Conservation (phyloP, 2,329 filamentous ascomycete species). For the Colletotrichum sidae region DNA sequence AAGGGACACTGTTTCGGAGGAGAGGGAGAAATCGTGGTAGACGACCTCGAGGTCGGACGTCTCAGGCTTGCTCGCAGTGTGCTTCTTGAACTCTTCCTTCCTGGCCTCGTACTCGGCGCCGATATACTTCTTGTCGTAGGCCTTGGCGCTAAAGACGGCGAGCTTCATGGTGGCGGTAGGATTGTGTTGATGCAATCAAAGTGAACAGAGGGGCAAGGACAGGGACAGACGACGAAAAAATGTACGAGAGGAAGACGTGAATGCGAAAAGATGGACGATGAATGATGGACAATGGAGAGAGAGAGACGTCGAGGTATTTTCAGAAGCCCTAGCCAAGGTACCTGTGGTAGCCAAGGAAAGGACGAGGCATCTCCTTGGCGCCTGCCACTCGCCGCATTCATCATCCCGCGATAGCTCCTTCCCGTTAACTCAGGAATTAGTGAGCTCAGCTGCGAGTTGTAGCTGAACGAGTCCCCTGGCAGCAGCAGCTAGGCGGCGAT, state of each 20-base stretch:
- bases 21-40: slow-evolving; percentile 70
- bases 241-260: background rate
- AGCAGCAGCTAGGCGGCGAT: slow-evolving; percentile 4
- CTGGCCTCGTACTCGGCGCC: slow-evolving; percentile 47
- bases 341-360: too few relatives aligned
- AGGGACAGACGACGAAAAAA: background rate
- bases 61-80: slow-evolving; percentile 46
- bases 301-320: too few relatives aligned
- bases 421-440: background rate
- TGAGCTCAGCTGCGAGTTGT: background rate
- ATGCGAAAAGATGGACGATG: background rate
- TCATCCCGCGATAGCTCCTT: background rate
- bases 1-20: slow-evolving; percentile 65
- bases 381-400: background rate
- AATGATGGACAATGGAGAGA: too few relatives aligned
- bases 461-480: background rate
- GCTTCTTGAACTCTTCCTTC: slow-evolving; percentile 36
- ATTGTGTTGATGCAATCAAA: background rate
- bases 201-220: background rate
- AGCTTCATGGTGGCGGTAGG: slow-evolving; percentile 60
- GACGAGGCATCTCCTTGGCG: too few relatives aligned
- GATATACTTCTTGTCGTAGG: slow-evolving; percentile 70
- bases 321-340: too few relatives aligned
- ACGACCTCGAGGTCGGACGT: slow-evolving; percentile 57
- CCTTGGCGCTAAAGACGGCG: slow-evolving; percentile 73